Base-by-base conservation (phyloP, 1,284 basidiomycete species). In the Microbotryomycetes sp. region DNA sequence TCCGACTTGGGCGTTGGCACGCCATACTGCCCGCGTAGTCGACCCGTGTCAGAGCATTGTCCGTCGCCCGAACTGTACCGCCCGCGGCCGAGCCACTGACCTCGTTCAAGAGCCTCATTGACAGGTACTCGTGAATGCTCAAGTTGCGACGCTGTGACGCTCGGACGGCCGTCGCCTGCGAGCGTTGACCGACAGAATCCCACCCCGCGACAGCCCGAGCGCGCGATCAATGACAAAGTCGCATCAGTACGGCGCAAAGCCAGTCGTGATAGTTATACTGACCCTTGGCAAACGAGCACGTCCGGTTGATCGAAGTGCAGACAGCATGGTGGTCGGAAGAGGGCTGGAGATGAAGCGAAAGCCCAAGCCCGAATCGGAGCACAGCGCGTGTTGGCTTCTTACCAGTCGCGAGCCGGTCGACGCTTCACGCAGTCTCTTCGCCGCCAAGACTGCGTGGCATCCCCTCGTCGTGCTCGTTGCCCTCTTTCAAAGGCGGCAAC, bases 41-140 rank as follows among this genome's bases (percentile, higher is more conserved):
- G 7, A 24, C 4, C n/a, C n/a, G 6, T 48, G 46, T 21, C n/a
- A 9, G 21, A 11, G 46, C n/a, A 6, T 24, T 18, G 7, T 5
- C 27, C 49, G 24, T 9, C 24, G 3, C 26, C 49, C 7, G 41
- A 23, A 48, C 9, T 13, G 13, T 13, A 26, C 24, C 1, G 30
- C 30, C 21, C 3, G n/a, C 3, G 23, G 26, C 15, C 6, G 52
- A 27, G 18, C 21, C 9, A 77, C 81, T 70, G 70, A 93, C 92
- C 70, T 88, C 86, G 80, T 97, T 97, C 72, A 98, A 84, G 53
- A 98, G 81, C 72, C 87, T 85, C 77, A 97, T 89, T 57, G 92
- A 96, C 76, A 97, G 91, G 80, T 97, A 91, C 80, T 99, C 94
- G 79, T 99, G 94, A 74, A 99, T 94, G 52, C 91, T 96, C 73